A percentile compares a stretch with the other conserved stretches of the same genome.
These are phyloP conservation scores for Immersiporthe knoxdaviesiana DNA, from an alignment of 2,329 filamentous ascomycete species.

Conservation along the genomic window DNA sequence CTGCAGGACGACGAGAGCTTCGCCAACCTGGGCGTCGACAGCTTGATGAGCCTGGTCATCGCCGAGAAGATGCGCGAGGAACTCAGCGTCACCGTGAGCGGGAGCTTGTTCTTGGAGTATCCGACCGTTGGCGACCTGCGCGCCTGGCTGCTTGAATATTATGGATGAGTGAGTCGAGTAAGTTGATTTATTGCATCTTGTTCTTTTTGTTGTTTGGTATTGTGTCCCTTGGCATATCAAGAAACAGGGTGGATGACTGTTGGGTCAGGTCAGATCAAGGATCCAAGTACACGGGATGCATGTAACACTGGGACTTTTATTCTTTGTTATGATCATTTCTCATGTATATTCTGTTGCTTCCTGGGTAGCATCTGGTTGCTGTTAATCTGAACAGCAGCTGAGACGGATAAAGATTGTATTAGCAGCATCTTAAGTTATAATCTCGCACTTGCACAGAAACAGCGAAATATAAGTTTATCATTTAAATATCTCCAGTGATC, in stretches of 20 bases:
- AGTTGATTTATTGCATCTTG: neutral
- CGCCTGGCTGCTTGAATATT: conserved; percentile 18
- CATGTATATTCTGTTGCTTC: no score
- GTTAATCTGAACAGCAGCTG: no score
- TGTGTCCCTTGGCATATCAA: neutral
- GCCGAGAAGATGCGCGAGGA: conserved; percentile 40
- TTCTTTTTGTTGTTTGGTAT: neutral
- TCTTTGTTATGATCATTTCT: neutral
- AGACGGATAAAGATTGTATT: no score
- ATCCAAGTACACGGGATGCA: neutral
- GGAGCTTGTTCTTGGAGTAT: conserved; percentile 42
- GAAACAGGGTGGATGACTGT: neutral
- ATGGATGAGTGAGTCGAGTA: neutral
- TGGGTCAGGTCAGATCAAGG: neutral
- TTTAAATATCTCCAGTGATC: no score
- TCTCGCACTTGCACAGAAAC: no score
- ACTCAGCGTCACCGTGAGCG: conserved; percentile 35
- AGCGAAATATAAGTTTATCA: no score
- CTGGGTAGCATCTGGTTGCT: no score
- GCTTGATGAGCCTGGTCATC: conserved; percentile 42
- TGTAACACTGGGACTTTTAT: neutral
- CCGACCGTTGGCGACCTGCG: conserved; percentile 33
- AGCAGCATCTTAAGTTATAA: no score
- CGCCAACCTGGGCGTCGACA: conserved; percentile 43
- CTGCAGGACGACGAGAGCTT: conserved; percentile 41